These are phyloP conservation scores for Glaciozyma antarctica DNA, from an alignment of 768 basidiomycete species.

Conservation along the genomic window DNA sequence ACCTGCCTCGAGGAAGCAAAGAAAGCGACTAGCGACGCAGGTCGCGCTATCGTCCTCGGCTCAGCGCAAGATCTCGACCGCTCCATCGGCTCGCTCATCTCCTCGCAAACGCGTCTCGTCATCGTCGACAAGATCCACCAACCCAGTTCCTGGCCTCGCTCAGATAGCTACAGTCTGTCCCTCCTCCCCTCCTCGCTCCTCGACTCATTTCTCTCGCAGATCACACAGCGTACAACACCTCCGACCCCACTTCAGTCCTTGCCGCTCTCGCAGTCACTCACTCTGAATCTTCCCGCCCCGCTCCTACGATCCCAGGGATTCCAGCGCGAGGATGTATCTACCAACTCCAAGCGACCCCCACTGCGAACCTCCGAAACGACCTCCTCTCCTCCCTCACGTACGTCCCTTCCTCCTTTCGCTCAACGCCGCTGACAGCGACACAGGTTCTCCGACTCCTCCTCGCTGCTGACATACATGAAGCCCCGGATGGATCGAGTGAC, in stretches of 20 bases:
- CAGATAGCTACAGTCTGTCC: constrained; percentile 1
- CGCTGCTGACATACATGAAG: background rate
- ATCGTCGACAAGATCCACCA: background rate
- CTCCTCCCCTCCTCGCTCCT: background rate
- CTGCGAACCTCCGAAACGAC: constrained; percentile 2
- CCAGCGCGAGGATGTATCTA: constrained; percentile 1
- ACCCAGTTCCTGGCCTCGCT: background rate
- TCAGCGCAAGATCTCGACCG: background rate
- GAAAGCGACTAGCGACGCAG: background rate
- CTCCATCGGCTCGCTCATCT: background rate
- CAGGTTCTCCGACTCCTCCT: constrained; percentile 5
- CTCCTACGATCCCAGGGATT: background rate
- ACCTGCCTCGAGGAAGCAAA: background rate
- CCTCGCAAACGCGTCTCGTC: background rate
- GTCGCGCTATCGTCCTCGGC: background rate
- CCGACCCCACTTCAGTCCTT: background rate
- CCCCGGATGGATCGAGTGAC: background rate
- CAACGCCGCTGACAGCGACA: no score
- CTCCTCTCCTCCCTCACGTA: constrained; percentile 3
- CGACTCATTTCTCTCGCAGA: background rate
- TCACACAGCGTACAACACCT: constrained; percentile 1
- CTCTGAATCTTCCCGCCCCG: background rate
- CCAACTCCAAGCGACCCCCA: constrained; percentile 4
- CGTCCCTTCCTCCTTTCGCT: background rate
- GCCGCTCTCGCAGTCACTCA: background rate